phyloP scores from a whole-genome alignment of 768 basidiomycete species.

The Collybiopsis confluens region DNA sequence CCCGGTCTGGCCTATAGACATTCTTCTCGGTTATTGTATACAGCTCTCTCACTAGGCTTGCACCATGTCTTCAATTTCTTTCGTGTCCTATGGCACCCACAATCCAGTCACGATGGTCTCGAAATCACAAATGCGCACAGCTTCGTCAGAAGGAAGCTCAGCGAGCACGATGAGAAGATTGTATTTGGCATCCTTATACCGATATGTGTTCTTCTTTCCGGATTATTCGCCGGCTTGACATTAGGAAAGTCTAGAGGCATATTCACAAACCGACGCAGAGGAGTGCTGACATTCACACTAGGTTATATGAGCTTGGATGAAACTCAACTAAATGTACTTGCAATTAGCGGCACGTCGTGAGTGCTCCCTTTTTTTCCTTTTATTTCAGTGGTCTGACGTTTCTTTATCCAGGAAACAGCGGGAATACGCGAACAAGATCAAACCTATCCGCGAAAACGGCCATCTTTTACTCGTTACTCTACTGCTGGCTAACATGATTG shows the following conservation, averaged over 20 bases:
- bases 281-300: neutral
- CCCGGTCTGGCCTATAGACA: constrained; percentile 23
- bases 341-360: constrained; percentile 79
- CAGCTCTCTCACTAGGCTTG: constrained; percentile 36
- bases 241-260: constrained; percentile 26
- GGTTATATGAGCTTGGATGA: constrained; percentile 93
- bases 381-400: neutral
- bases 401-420: constrained; percentile 60
- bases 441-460: constrained; percentile 80
- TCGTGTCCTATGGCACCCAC: constrained; percentile 15
- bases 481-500: constrained; percentile 86
- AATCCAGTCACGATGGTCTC: neutral
- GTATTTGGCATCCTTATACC: constrained; percentile 56
- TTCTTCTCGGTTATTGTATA: constrained; percentile 41
- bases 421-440: constrained; percentile 77
- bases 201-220: constrained; percentile 75
- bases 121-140: constrained; percentile 8
- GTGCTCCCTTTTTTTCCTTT: constrained; percentile 19
- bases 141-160: neutral
- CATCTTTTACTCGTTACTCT: constrained; percentile 81
- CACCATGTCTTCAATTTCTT: constrained; percentile 42
- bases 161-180: neutral
- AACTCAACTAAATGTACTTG: constrained; percentile 85
- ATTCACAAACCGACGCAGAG: neutral
- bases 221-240: constrained; percentile 88